These are phyloP conservation scores for Paraphoma chrysanthemicola DNA, from an alignment of 2,329 filamentous ascomycete genomes.

Conservation along the genomic window DNA sequence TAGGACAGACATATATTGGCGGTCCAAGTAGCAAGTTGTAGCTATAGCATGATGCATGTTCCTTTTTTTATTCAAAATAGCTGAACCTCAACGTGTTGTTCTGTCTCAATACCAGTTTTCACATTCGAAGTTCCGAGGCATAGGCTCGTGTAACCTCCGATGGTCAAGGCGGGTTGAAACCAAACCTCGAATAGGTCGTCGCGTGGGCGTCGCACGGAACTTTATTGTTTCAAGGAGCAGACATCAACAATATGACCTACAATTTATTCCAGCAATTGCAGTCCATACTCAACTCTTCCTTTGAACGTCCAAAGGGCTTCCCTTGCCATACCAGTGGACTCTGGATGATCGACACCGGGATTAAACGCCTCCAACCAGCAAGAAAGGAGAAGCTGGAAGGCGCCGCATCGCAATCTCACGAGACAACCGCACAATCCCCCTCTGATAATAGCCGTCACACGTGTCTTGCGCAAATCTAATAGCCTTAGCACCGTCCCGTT, in stretches of 20 bases:
- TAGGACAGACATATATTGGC: constrained; percentile 45
- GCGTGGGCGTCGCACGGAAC: constrained; percentile 2
- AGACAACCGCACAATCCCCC: not conserved
- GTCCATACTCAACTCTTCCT: not conserved
- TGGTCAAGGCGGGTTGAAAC: not conserved
- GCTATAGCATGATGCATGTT: not conserved
- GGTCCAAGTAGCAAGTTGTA: constrained; percentile 45
- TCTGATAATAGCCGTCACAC: constrained; percentile 3
- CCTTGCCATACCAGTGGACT: constrained; percentile 12
- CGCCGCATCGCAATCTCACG: constrained; percentile 11
- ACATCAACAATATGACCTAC: not conserved
- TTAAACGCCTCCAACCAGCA: constrained; percentile 15
- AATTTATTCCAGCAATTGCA: not conserved
- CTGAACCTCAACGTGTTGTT: not conserved
- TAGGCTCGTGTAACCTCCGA: not conserved
- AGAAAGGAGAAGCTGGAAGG: constrained; percentile 19
- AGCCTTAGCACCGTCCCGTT: constrained; percentile 7
- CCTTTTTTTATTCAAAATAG: not conserved
- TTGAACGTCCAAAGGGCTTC: not conserved
- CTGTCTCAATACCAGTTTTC: not conserved
- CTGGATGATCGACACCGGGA: constrained; percentile 30
- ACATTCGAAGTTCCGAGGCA: not conserved
- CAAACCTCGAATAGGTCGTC: not conserved
- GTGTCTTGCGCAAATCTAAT: not conserved
- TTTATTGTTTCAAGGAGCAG: constrained; percentile 3